Conservation (phyloP, 2,329 filamentous ascomycete genomes). For the Hymenoscyphus linearis region DNA sequence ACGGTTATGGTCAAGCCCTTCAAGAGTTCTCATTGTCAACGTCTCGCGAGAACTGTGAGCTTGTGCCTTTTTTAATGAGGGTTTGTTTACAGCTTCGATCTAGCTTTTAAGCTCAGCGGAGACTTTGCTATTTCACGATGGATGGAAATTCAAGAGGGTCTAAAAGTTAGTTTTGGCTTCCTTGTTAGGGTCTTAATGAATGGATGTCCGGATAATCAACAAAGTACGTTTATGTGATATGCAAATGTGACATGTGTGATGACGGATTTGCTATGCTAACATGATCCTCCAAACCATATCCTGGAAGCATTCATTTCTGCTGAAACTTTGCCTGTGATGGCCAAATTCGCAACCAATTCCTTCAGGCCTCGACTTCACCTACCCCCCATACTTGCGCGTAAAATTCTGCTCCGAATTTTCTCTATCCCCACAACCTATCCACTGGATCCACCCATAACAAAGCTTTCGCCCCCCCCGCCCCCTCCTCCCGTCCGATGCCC, state of each 20-base stretch:
- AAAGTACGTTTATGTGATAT: not conserved
- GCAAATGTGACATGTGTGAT: not conserved
- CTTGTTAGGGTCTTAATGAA: not conserved
- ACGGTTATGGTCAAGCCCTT: not conserved
- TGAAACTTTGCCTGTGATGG: too few species aligned
- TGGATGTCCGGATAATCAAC: not conserved
- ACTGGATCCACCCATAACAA: too few species aligned
- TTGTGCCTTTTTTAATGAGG: not conserved
- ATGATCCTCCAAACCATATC: too few species aligned
- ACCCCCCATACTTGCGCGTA: too few species aligned
- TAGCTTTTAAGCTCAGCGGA: not conserved
- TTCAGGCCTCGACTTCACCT: too few species aligned
- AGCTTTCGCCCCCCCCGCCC: too few species aligned
- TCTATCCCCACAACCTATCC: too few species aligned
- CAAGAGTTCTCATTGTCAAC: not conserved
- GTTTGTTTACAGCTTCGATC: not conserved
- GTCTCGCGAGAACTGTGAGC: not conserved
- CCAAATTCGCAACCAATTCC: not conserved
- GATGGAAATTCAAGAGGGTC: not conserved
- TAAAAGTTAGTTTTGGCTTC: not conserved
- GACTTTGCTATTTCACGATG: not conserved
- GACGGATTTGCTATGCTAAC: not conserved
- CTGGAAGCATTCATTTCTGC: too few species aligned
- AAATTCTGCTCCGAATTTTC: too few species aligned
- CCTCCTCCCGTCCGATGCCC: too few species aligned